Base-by-base conservation (phyloP, 2,329 filamentous ascomycete genomes). In the Botryosphaeria dothidea region DNA sequence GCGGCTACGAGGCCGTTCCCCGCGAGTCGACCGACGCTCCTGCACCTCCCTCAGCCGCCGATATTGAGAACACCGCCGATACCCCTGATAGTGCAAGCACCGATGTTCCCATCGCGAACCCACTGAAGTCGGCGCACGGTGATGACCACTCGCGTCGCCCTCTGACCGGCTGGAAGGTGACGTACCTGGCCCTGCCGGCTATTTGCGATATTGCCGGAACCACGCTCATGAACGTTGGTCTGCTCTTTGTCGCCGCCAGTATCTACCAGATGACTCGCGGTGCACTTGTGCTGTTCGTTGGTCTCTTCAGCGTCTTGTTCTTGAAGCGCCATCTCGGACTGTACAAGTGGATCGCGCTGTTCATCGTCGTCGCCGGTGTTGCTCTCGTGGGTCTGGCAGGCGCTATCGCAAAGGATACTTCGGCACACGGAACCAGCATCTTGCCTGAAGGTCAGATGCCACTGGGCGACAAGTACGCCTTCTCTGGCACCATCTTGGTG, bases 211-310 rank as follows among this genome's bases (percentile, higher is more conserved):
- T 98, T 69, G 88, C 91, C 25, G 95, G 92, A 54, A 99, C 95
- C 4, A 99, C 95, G 3, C 85, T 98, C 64, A 98, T 99, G 93
- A 99, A 99, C 74, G 91, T 92, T 4, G 95, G 95, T 3, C 84
- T 99, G 69, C 84, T 98, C 56, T 93, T 98, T 75, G 93, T 98
- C 25, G 95, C 92, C 13, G 92, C 95, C 1, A 96, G 92, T 67
- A 97, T 99, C 73, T 99, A 97, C 80, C 95, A 99, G 80, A 99
- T 99, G 95, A 98, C 94, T 1, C 85, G 95, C 66, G 95, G 95
- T 8, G 95, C 95, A 0, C 84, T 99, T 46, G 94, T 99, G 3
- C 84, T 99, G 6, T 99, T 99, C 71, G 95, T 99, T 21, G 95
- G 95, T 0, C 81, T 98, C 0, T 97, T 99, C 80, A 97, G 93